Evolutionary conservation across 2,329 filamentous ascomycete species (phyloP), one percentile per base, ranked within the genome.

Genomic region (Aureobasidium sp.): DNA sequence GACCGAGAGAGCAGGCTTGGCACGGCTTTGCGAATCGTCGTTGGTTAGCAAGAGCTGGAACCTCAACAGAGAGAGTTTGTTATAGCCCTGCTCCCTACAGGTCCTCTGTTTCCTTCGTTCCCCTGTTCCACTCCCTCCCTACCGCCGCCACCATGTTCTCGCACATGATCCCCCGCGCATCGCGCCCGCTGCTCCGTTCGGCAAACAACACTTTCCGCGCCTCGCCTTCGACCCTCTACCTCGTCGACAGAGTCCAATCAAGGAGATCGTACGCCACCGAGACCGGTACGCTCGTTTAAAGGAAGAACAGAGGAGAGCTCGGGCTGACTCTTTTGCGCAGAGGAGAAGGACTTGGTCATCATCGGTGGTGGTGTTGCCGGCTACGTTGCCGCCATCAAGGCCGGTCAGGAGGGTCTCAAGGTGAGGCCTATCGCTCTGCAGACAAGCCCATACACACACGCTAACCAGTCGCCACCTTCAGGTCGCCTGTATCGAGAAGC

Each of bases 301-400:
- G 68, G 67, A 53, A 64, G 63, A 45, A 66, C 64, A 53, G 10
- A 25, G 2, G 27, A 23, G 57, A 64, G 37, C 40, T 46, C 7
- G 21, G 13, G 27, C 54, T 45, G 49, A 63, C 19, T 29, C 42
- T 15, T 33, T 25, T 23, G 31, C 53, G 27, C 74, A 90, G 90
- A 92, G 76, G 90, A 96, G 76, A 95, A 96, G 77, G 94, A 99
- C 76, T 82, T 99, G 60, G 88, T 99, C 72, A 92, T 99, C 77
- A 96, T 99, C 72, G 94, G 94, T 71, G 94, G 94, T 75, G 94
- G 94, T 79, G 94, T 97, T 71, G 94, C 93, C 69, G 94, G 94
- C 73, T 99, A 99, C 79, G 94, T 99, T 71, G 93, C 94, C 67
- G 94, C 94, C 70, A 99, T 99, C 82, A 99, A 97, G 81, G 94